Evolutionary conservation across 495 filamentous ascomycete genomes (phyloP), one percentile per base, ranked within the genome.

Genomic region (Haplographium delicatum): DNA sequence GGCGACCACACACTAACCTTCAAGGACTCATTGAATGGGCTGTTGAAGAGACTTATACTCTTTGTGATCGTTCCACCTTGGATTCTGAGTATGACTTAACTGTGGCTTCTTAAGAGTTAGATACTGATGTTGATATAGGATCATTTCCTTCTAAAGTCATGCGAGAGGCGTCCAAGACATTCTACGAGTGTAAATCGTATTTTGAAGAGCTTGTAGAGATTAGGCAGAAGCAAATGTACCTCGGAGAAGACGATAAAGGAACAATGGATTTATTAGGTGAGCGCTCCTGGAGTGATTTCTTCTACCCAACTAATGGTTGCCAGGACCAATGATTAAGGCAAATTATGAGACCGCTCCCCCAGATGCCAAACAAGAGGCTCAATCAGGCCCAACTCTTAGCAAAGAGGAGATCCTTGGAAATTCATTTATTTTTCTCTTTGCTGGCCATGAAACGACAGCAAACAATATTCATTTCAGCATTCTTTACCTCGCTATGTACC

Each of bases 371-470:
- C 19, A 9, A 5, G 22, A 50, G 0, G 9, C 10, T 4, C 10
- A 6, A 5, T 11, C 38, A 27, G 43, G 15, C 7, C 7, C 20
- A 6, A 44, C 42, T 1, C 42, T 44, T 6, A 24, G 25, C 16
- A 40, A 46, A 40, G 8, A 33, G 16, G 83, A 86, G 28, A 82
- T 89, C 54, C 69, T 84, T 22, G 83, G 81, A 22, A 87, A 89
- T 58, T 78, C 83, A 7, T 89, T 87, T 63, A 75, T 87, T 56
- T 83, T 87, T 62, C 76, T 81, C 33, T 66, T 88, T 8, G 84
- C 85, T 0, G 85, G 85, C 19, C 85, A 89, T 61, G 85, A 88
- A 60, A 85, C 85, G 5, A 81, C 82, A 3, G 83, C 84, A 46
- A 85, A 85, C 63, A 72, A 72, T 2, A 65, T 86, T 10, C 82